Percentiles rank a stretch among this genome's conserved stretches.
Evolutionary conservation across 1,284 basidiomycete species (phyloP).

Genomic region (Puccinia horiana): DNA sequence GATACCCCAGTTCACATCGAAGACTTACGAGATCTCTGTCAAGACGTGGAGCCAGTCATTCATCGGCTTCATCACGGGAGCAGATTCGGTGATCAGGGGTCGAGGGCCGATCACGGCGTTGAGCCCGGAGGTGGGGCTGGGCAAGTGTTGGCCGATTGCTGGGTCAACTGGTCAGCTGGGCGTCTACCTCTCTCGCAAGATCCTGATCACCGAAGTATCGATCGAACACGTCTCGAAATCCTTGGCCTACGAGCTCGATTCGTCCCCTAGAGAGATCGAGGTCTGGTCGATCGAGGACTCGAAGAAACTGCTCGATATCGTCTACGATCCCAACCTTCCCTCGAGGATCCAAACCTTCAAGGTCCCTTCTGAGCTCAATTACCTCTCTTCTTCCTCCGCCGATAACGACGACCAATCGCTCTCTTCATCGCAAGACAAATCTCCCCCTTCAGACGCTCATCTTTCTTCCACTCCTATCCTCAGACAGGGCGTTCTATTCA

Average conservation of each 20-base stretch:
- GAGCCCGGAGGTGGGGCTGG: constrained; percentile 75
- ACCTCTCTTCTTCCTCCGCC: constrained; percentile 9
- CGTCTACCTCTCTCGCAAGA: constrained; percentile 71
- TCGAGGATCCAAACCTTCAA: constrained; percentile 54
- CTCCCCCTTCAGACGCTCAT: constrained; percentile 59
- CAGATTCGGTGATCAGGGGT: constrained; percentile 64
- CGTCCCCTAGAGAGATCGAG: constrained; percentile 81
- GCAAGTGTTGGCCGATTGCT: constrained; percentile 89
- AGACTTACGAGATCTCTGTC: constrained; percentile 70
- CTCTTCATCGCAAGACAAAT: constrained; percentile 55
- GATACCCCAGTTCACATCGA: constrained; percentile 77
- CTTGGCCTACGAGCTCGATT: constrained; percentile 69
- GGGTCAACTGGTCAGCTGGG: constrained; percentile 78
- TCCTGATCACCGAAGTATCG: constrained; percentile 73
- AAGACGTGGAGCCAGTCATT: constrained; percentile 57
- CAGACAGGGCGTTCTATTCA: constrained; percentile 71
- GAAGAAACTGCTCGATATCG: constrained; percentile 68
- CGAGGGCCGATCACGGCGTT: constrained; percentile 79
- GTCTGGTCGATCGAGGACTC: constrained; percentile 85
- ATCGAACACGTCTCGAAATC: constrained; percentile 83
- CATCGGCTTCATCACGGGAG: constrained; percentile 66
- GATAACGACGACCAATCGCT: constrained; percentile 53
- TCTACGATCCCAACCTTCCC: constrained; percentile 57
- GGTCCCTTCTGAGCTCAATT: constrained; percentile 40
- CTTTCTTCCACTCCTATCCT: constrained; percentile 65